Base-by-base conservation (phyloP, 1,139 yeast species). In the Lodderomyces margitis region DNA sequence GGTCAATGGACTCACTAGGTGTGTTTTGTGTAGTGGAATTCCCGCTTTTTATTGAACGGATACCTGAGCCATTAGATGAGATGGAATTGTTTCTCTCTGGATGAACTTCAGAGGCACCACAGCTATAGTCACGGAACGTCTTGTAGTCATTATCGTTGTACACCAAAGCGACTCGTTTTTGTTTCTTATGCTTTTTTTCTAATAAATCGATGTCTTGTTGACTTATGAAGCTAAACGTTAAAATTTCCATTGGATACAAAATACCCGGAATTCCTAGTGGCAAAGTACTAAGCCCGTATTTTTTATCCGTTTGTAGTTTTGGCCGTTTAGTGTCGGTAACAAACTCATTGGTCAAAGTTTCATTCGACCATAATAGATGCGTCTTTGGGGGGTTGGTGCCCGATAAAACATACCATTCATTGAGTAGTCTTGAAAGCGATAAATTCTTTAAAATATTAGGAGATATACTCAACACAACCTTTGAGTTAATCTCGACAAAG, bases 381-480 rank as follows among this genome's bases (percentile, higher is more conserved):
- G 40, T 30, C 2, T 33, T 21, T 1, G 59, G 57, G 5, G 51
- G 50, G 30, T 59, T 57, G 11, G 36, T 32, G 1, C 65, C 67
- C 14, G 65, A 59, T 7, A 65, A 50, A 11, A 63, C 37, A 47
- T 61, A 62, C 72, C 72, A 66, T 47, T 65, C 70, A 48, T 64
- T 66, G 17, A 66, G 48, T 30, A 66, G 56, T 19, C 66, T 53
- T 2, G 62, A 55, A 10, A 59, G 46, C 7, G 61, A 53, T 20
- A 52, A 47, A 23, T 46, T 46, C 14, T 53, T 52, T n/a, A 46
- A 34, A 35, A 54, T 41, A 35, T 62, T 62, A 2, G 68, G 59
- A 9, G 64, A 57, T 14, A 65, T 38, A 24, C 66, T 57, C 19
- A 66, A 40, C 5, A 64, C 42, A 8, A 57, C 64, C 11, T 46